phyloP scores from a whole-genome alignment of 306 rosid species.

The Cicer judaicum region DNA sequence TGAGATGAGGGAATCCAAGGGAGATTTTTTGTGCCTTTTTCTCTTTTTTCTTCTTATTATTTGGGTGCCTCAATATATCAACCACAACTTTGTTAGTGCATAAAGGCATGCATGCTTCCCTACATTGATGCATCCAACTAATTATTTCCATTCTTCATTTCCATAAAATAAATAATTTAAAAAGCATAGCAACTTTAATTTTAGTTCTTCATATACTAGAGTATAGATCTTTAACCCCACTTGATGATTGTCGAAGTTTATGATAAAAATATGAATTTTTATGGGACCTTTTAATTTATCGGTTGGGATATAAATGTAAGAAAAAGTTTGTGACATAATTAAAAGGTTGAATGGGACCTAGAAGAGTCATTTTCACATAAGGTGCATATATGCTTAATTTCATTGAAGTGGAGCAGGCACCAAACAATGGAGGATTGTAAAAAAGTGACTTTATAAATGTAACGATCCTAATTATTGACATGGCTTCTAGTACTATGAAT shows the following conservation, averaged over 20 bases:
- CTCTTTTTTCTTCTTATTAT: slow-evolving; percentile 4
- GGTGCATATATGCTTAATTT: slow-evolving; percentile 17
- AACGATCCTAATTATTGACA: slow-evolving; percentile 12
- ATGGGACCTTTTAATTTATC: slow-evolving; percentile 37
- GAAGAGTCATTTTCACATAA: slow-evolving; percentile 22
- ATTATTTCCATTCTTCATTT: slow-evolving; percentile 10
- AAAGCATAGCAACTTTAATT: slow-evolving; percentile 19
- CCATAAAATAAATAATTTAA: slow-evolving; percentile 38
- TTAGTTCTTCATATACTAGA: slow-evolving; percentile 27
- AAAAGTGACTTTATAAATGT: neutral
- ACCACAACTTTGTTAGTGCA: slow-evolving; percentile 54
- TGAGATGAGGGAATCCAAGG: slow-evolving; percentile 55
- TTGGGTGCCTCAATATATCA: slow-evolving; percentile 12
- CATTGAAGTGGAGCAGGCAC: slow-evolving; percentile 46
- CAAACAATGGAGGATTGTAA: slow-evolving; percentile 7
- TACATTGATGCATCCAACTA: slow-evolving; percentile 49
- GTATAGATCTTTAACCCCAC: slow-evolving; percentile 42
- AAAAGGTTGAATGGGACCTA: slow-evolving; percentile 47
- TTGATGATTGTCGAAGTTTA: slow-evolving; percentile 36
- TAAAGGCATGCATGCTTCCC: slow-evolving; percentile 51
- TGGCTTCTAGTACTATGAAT: neutral
- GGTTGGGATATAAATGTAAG: slow-evolving; percentile 39
- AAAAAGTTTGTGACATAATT: slow-evolving; percentile 20
- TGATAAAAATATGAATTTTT: slow-evolving; percentile 10
- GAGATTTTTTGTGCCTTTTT: slow-evolving; percentile 38